Percentiles rank a stretch among this genome's conserved stretches.
Evolutionary conservation across 2,329 filamentous ascomycete species (phyloP).

Genomic region (Juglanconis sp.): DNA sequence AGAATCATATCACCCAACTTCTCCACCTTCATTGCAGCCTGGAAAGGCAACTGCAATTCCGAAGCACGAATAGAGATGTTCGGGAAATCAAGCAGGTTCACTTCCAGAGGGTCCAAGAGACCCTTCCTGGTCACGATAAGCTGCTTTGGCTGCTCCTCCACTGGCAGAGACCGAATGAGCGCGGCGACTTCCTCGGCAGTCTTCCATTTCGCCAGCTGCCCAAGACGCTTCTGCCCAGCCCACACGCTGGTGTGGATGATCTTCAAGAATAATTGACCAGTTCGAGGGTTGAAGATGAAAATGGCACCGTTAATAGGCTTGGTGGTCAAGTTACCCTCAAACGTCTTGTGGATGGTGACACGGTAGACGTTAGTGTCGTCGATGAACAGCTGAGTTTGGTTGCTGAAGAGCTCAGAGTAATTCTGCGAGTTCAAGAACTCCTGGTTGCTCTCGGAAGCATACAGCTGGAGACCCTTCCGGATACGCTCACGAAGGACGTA

Average conservation of each 20-base stretch:
- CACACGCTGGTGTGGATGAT: slow-evolving; percentile 99
- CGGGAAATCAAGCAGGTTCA: slow-evolving; percentile 95
- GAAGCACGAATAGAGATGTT: slow-evolving; percentile 98
- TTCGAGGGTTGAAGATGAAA: slow-evolving; percentile 99
- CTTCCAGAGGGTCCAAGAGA: slow-evolving; percentile 92
- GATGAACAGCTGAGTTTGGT: slow-evolving; percentile 97
- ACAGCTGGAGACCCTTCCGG: slow-evolving; percentile 93
- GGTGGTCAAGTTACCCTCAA: slow-evolving; percentile 97
- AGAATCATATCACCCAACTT: slow-evolving; percentile 99
- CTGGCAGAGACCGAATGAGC: slow-evolving; percentile 88
- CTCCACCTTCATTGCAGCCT: slow-evolving; percentile 99
- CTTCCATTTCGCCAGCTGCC: slow-evolving; percentile 98
- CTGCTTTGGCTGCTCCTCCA: slow-evolving; percentile 98
- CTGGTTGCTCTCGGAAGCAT: slow-evolving; percentile 97
- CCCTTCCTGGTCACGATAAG: slow-evolving; percentile 97
- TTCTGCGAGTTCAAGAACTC: slow-evolving; percentile 99
- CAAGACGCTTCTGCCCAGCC: slow-evolving; percentile 98
- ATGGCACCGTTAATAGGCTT: slow-evolving; percentile 99
- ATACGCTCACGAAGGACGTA: slow-evolving; percentile 98
- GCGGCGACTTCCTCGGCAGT: slow-evolving; percentile 99
- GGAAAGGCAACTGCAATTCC: slow-evolving; percentile 95
- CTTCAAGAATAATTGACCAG: slow-evolving; percentile 95
- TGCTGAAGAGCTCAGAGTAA: slow-evolving; percentile 98
- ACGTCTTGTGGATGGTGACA: slow-evolving; percentile 99
- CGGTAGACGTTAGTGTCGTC: slow-evolving; percentile 99